Evolutionary conservation across 1,139 yeast species (phyloP).

Genomic region (Oligophagozyma castellii): DNA sequence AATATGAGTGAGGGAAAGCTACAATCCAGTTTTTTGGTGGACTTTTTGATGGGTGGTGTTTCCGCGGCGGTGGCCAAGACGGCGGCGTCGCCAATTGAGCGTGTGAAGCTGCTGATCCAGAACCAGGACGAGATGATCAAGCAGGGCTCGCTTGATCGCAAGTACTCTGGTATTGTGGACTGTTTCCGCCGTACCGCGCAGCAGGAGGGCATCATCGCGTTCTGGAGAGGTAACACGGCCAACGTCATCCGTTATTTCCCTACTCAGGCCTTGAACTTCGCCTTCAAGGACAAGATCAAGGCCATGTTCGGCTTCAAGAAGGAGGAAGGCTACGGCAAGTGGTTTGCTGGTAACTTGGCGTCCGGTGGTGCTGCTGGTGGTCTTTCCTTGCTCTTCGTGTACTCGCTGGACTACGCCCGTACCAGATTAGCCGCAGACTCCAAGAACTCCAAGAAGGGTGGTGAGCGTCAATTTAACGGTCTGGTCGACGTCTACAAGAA

Average conservation of each 20-base stretch:
- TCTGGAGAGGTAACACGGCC: conserved; percentile 81
- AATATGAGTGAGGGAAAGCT: conserved; percentile 9
- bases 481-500: conserved; percentile 63
- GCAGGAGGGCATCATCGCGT: conserved; percentile 54
- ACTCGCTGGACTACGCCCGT: conserved; percentile 75
- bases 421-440: conserved; percentile 77
- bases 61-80: conserved; percentile 79
- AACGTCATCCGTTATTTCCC: conserved; percentile 77
- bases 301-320: conserved; percentile 63
- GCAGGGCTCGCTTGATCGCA: conserved; percentile 59
- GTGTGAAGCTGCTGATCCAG: conserved; percentile 68
- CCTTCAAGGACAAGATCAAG: conserved; percentile 74
- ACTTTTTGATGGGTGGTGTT: conserved; percentile 69
- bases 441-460: conserved; percentile 48
- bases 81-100: conserved; percentile 74
- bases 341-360: conserved; percentile 72
- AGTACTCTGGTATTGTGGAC: conserved; percentile 55
- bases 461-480: conserved; percentile 68
- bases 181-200: conserved; percentile 61
- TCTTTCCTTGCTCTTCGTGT: conserved; percentile 58
- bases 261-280: conserved; percentile 71
- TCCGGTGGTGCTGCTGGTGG: conserved; percentile 81
- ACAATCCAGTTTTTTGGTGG: conserved; percentile 32
- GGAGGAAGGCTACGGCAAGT: conserved; percentile 46
- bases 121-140: conserved; percentile 74